Evolutionary conservation across 2,329 filamentous ascomycete genomes (phyloP).

Genomic region (Pseudocercospora cruenta): DNA sequence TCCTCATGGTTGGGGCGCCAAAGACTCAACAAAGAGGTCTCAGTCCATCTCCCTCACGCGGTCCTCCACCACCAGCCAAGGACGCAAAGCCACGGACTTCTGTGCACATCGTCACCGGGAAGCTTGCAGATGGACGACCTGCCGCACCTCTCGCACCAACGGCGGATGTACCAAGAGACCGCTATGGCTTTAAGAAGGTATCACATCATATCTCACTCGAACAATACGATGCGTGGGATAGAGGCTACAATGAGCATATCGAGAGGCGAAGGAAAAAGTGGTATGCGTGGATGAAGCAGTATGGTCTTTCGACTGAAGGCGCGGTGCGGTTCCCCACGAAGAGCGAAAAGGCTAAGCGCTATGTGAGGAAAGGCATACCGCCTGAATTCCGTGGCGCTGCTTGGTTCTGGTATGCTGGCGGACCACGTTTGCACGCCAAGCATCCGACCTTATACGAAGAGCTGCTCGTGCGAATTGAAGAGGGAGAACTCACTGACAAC

Average conservation of each 20-base stretch:
- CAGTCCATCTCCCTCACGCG: constrained; percentile 13
- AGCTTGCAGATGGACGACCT: constrained; percentile 13
- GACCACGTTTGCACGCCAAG: constrained; percentile 75
- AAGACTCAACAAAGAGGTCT: constrained; percentile 16
- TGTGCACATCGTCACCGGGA: constrained; percentile 22
- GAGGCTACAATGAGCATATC: constrained; percentile 73
- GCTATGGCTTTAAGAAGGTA: constrained; percentile 90
- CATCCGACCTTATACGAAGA: constrained; percentile 76
- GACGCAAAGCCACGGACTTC: constrained; percentile 19
- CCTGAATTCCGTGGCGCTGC: constrained; percentile 93
- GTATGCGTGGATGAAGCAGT: constrained; percentile 75
- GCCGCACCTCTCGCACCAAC: constrained; percentile 7
- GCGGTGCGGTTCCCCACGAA: constrained; percentile 79
- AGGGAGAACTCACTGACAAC: constrained; percentile 62
- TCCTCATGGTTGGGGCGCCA: constrained; percentile 30
- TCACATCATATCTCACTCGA: constrained; percentile 76
- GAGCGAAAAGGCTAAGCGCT: constrained; percentile 82
- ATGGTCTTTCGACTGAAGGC: constrained; percentile 67
- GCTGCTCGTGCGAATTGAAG: constrained; percentile 68
- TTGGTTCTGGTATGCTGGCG: constrained; percentile 96
- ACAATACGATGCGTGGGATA: constrained; percentile 82
- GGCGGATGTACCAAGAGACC: constrained; percentile 61
- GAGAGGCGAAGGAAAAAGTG: constrained; percentile 79
- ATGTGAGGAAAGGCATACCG: constrained; percentile 89
- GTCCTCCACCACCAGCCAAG: constrained; percentile 9